Evolutionary conservation across 805 yeast species (phyloP), one percentile per base, ranked within the genome.

Genomic region (Torulaspora microellipsoides): DNA sequence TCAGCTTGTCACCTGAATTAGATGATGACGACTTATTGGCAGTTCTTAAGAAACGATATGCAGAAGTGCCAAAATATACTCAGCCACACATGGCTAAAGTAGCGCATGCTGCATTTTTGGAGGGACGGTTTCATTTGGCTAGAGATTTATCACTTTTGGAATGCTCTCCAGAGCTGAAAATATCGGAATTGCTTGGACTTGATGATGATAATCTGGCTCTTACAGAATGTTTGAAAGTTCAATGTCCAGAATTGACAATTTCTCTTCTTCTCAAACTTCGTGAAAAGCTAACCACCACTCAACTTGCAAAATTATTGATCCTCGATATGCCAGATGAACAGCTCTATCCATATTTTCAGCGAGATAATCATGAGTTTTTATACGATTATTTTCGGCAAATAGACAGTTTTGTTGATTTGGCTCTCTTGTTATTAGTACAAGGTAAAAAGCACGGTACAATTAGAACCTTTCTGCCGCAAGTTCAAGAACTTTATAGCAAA

Each of bases 41-140:
- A 15, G 53, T 66, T 0, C 69, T 91, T 0, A 57, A 75, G 6
- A 29, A 42, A 4, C 48, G 49, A 27, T 15, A 42, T 13, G 25
- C 28, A 9, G 45, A 25, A n/a, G 12, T 56, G 12, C 43, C 52
- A 2, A 27, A 38, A 12, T 40, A 31, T 11, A 65, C 69, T 8
- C 76, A 76, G 43, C 65, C 87, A 12, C 55, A 58, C 3, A 51
- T 60, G 55, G 51, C 58, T 3, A 38, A 42, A 31, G 45, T 63
- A 37, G 55, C 64, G 2, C 44, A 55, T 17, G 39, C 48, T 20
- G 64, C 66, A 8, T 60, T 51, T 40, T 34, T 47, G 2, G 97
- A 91, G 62, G 98, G 98, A 1, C 70, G 98, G 23, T 60, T 75
- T 9, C 69, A 72, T 17, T 65, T 93, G 15, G 83, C 96, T 30